Evolutionary conservation across 805 yeast genomes (phyloP), one percentile per base, ranked within the genome.

Genomic region (Ogataea nitratoaversa): DNA sequence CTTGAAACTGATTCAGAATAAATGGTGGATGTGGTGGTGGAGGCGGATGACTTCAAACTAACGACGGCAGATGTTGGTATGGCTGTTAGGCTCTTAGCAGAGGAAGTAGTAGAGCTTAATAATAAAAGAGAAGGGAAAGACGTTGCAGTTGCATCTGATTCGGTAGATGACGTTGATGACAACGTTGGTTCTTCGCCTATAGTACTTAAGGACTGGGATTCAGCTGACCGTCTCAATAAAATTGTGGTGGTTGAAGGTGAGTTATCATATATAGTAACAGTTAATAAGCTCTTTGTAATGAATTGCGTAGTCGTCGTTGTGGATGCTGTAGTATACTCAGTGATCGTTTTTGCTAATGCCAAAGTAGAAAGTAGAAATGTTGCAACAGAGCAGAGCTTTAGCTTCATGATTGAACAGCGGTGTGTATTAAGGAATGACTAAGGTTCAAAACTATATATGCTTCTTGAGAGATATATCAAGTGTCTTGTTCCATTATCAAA

Each of bases 251-350:
- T 47, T 3, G 41, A 37, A 8, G 38, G 31, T 16, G 30, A 37
- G 24, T 37, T 36, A 9, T 47, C 31, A 20, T 39, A 35, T 12
- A 43, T 43, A 1, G 53, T 49, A 13, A 34, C 32, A 3, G 39
- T 32, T 13, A 46, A 24, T 1, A 47, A 30, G 24, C 49, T 43
- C 9, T 43, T 37, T 3, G 44, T 41, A 3, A 45, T 38, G 9
- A 36, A 36, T 1, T 27, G 27, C 3, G 52, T 48, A 2, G 63
- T 59, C 5, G 52, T 49, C 4, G 66, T 62, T 1, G 68, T 59
- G 11, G 67, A 59, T 25, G 42, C 49, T 14, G 64, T 66, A 6
- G 55, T 43, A 12, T 50, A 48, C 8, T 45, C 34, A 9, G 53
- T 48, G 6, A 32, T 28, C 2, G 47, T 40, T 16, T 41, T 36